Conservation (phyloP, 768 basidiomycete species). For the Lactarius evosmus region DNA sequence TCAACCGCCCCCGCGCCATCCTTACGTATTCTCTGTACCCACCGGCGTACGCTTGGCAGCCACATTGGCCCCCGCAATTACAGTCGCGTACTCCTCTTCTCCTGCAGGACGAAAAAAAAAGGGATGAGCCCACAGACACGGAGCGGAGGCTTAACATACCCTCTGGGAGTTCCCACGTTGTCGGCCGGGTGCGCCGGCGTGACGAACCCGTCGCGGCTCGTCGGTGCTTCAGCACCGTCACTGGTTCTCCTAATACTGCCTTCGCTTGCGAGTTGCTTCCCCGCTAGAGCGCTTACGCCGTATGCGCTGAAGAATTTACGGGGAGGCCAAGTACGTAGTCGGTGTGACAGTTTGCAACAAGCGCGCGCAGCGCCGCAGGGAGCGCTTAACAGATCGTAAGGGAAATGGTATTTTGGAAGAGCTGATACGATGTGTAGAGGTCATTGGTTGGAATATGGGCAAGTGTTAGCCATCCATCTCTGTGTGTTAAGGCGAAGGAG, state of each 20-base stretch:
- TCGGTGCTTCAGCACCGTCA: background rate
- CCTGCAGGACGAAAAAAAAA: too few species aligned
- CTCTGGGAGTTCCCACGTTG: too few species aligned
- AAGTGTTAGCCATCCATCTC: too few species aligned
- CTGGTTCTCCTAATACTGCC: background rate
- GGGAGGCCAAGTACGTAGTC: background rate
- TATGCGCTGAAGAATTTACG: background rate
- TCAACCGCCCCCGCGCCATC: too few species aligned
- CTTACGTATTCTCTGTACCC: too few species aligned
- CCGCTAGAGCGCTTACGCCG: background rate
- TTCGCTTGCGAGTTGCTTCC: background rate
- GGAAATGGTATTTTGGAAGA: background rate
- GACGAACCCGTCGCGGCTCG: background rate
- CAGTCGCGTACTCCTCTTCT: too few species aligned
- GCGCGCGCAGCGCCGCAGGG: background rate
- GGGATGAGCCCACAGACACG: too few species aligned
- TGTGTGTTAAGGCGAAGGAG: too few species aligned
- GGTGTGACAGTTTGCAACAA: background rate
- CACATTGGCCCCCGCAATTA: too few species aligned
- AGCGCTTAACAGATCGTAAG: background rate
- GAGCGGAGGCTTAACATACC: too few species aligned
- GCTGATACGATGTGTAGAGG: background rate
- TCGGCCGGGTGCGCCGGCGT: too few species aligned
- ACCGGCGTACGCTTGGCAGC: too few species aligned
- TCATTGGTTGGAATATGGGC: background rate